Evolutionary conservation across 768 basidiomycete genomes (phyloP).

Genomic region (Kwoniella dejecticola): DNA sequence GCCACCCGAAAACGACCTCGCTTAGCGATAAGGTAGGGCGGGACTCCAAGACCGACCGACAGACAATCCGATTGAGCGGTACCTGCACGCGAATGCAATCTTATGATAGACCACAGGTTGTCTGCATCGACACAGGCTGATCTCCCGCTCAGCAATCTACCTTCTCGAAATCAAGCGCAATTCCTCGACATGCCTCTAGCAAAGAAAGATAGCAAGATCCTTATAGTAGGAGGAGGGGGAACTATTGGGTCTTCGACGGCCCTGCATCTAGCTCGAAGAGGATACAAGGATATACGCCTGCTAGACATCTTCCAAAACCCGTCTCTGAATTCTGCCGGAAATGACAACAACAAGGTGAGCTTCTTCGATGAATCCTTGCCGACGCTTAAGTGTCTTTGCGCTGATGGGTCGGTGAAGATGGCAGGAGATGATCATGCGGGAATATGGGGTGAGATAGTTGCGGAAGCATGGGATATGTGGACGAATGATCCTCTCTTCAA

Average conservation of each 20-base stretch:
- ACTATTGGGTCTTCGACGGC: conserved; percentile 54
- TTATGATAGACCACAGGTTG: no score
- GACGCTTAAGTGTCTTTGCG: no score
- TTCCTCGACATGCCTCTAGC: conserved; percentile 13
- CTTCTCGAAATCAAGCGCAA: no score
- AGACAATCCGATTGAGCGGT: no score
- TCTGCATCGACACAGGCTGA: no score
- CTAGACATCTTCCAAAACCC: conserved; percentile 47
- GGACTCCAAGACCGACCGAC: no score
- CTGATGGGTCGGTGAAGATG: conserved; percentile 6
- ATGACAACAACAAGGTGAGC: conserved; percentile 55
- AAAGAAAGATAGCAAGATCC: conserved; percentile 20
- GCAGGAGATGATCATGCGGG: conserved; percentile 27
- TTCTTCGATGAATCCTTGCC: no score
- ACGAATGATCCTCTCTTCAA: conserved; percentile 45
- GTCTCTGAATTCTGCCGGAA: conserved; percentile 41
- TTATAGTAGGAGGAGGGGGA: conserved; percentile 51
- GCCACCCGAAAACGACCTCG: no score
- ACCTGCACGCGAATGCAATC: no score
- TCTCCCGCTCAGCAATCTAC: no score
- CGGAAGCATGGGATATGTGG: conserved; percentile 50
- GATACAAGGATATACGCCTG: conserved; percentile 46
- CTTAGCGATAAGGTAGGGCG: no score
- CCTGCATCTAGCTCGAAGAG: conserved; percentile 47
- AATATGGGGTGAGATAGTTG: conserved; percentile 28